phyloP scores from a whole-genome alignment of 2,329 filamentous ascomycete species.

The Cercospora sesami region DNA sequence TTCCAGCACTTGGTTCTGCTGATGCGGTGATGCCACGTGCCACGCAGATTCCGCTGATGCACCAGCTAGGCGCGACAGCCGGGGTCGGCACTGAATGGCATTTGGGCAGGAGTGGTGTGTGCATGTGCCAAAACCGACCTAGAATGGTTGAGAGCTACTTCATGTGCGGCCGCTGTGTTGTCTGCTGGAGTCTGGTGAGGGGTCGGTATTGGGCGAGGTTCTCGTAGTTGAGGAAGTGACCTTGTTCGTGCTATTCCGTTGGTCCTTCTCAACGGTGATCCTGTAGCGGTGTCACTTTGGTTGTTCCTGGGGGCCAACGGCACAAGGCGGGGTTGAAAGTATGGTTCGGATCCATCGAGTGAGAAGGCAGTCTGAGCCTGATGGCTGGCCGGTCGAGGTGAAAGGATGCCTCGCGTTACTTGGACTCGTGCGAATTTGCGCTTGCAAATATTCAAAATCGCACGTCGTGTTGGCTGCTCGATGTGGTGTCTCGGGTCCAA shows the following conservation, averaged over 20 bases:
- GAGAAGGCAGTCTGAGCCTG: neutral
- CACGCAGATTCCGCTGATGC: constrained; percentile 26
- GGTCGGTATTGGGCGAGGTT: neutral
- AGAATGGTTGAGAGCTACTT: neutral
- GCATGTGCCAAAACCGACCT: neutral
- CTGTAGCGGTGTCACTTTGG: neutral
- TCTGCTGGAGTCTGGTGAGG: neutral
- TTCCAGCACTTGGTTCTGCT: constrained; percentile 33
- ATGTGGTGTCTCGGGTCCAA: neutral
- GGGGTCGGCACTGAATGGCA: constrained; percentile 5
- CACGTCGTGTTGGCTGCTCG: neutral
- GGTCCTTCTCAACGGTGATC: neutral
- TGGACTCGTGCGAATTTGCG: constrained; percentile 17
- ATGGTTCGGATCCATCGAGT: constrained; percentile 17
- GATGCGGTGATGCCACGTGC: constrained; percentile 35
- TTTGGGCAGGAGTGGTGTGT: neutral
- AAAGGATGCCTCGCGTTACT: constrained; percentile 5
- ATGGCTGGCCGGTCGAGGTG: neutral
- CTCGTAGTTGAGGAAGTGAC: neutral
- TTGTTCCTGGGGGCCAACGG: neutral
- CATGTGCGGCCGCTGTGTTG: neutral
- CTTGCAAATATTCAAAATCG: constrained; percentile 17
- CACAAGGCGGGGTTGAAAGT: neutral
- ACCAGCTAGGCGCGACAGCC: constrained; percentile 27
- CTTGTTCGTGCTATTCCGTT: neutral